These are phyloP conservation scores for Metschnikowia noctiluminum DNA, from an alignment of 805 yeast genomes.

Conservation along the genomic window DNA sequence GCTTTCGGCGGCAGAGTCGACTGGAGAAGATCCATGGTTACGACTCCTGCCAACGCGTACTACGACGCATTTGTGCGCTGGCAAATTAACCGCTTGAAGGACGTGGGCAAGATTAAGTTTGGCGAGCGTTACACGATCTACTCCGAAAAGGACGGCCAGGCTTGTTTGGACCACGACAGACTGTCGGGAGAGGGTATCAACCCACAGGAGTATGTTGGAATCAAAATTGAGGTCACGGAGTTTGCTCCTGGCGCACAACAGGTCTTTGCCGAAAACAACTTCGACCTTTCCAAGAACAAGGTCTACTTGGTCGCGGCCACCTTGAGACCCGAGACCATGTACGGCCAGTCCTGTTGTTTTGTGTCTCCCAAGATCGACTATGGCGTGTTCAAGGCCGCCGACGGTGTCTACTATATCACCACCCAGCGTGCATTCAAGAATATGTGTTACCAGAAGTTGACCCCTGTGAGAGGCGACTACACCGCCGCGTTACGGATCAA, in stretches of 20 bases:
- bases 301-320: constrained; percentile 92
- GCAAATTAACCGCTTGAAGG: constrained; percentile 90
- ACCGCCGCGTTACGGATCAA: constrained; percentile 53
- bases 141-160: constrained; percentile 97
- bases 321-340: constrained; percentile 97
- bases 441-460: constrained; percentile 92
- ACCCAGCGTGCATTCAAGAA: constrained; percentile 96
- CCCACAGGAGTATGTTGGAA: constrained; percentile 94
- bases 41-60: constrained; percentile 93
- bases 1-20: constrained; percentile 90
- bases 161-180: constrained; percentile 99
- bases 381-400: constrained; percentile 86
- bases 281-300: constrained; percentile 53
- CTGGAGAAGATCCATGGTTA: constrained; percentile 95
- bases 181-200: constrained; percentile 94
- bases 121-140: constrained; percentile 98
- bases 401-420: constrained; percentile 70
- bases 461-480: constrained; percentile 83
- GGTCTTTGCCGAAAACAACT: constrained; percentile 46
- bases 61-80: constrained; percentile 88
- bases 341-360: constrained; percentile 97
- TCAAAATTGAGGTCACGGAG: constrained; percentile 74
- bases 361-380: constrained; percentile 92
- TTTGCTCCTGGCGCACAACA: constrained; percentile 56
- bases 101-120: constrained; percentile 86